Conservation (phyloP, 805 yeast genomes). For the Candida hispaniensis region DNA sequence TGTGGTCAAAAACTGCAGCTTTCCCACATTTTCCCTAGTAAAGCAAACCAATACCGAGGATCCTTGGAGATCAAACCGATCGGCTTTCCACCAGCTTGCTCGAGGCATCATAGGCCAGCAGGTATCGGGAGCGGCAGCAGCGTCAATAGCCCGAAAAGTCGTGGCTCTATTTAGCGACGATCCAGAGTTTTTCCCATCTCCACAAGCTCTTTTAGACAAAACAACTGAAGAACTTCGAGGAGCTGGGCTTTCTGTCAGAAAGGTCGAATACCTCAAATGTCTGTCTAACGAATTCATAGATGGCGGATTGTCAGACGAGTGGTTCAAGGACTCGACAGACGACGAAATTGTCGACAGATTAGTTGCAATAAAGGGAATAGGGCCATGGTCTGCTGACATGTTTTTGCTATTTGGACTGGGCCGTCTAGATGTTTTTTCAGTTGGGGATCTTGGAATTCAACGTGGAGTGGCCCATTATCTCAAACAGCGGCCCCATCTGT, state of each 20-base stretch:
- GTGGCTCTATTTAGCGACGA: constrained; percentile 25
- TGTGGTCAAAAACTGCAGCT: constrained; percentile 24
- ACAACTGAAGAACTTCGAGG: constrained; percentile 41
- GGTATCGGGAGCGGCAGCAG: constrained; percentile 61
- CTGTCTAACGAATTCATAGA: constrained; percentile 31
- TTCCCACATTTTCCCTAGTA: constrained; percentile 24
- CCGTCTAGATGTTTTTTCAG: constrained; percentile 59
- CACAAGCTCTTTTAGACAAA: constrained; percentile 36
- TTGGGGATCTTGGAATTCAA: constrained; percentile 75
- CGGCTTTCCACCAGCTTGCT: constrained; percentile 16
- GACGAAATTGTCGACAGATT: constrained; percentile 29
- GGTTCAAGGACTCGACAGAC: constrained; percentile 21
- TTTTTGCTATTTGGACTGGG: constrained; percentile 61
- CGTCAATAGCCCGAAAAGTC: constrained; percentile 45
- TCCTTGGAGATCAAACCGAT: constrained; percentile 4
- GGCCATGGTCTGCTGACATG: constrained; percentile 81
- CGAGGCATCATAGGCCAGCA: constrained; percentile 29
- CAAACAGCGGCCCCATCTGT: constrained; percentile 30
- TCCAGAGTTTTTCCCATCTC: constrained; percentile 37
- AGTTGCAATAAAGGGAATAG: constrained; percentile 28
- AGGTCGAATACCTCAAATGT: constrained; percentile 60
- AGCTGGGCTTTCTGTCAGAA: constrained; percentile 61
- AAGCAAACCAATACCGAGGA: constrained; percentile 7
- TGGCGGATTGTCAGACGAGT: constrained; percentile 24
- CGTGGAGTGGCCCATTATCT: constrained; percentile 66